Evolutionary conservation across 148 eudicot genomes (phyloP).

Genomic region (Silene conica): DNA sequence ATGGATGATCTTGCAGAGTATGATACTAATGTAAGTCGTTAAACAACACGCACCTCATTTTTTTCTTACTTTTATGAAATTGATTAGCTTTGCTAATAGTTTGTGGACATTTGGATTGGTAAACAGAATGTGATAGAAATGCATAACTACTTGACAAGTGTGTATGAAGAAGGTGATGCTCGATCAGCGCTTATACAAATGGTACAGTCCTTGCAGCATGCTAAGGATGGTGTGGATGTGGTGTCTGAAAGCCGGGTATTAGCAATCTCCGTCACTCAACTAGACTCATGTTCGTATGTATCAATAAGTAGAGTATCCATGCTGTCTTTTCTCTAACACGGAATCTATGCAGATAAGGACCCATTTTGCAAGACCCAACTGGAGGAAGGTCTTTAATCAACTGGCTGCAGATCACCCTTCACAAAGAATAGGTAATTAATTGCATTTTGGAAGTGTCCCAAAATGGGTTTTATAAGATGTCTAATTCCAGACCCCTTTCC

Average conservation of each 20-base stretch:
- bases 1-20: constrained; percentile 84
- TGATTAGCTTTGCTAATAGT: neutral
- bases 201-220: constrained; percentile 95
- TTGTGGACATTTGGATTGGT: neutral
- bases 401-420: constrained; percentile 43
- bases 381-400: constrained; percentile 75
- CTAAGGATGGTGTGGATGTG: constrained; percentile 88
- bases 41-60: neutral
- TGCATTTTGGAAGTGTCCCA: too few species aligned
- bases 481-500: too few species aligned
- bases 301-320: too few species aligned
- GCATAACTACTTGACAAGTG: constrained; percentile 94
- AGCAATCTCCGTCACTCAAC: neutral
- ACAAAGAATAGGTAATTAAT: constrained; percentile 54
- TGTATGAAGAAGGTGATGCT: constrained; percentile 98
- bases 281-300: neutral
- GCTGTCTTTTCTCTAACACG: constrained; percentile 1
- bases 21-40: constrained; percentile 52
- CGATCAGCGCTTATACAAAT: constrained; percentile 88
- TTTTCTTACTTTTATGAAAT: neutral
- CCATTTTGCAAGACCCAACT: constrained; percentile 98
- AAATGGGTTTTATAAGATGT: too few species aligned
- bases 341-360: constrained; percentile 60
- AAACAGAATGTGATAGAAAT: constrained; percentile 82
- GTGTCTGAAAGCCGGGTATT: constrained; percentile 91